Base-by-base conservation (phyloP, 331 rosid genomes). In the Pyrus hybrid region DNA sequence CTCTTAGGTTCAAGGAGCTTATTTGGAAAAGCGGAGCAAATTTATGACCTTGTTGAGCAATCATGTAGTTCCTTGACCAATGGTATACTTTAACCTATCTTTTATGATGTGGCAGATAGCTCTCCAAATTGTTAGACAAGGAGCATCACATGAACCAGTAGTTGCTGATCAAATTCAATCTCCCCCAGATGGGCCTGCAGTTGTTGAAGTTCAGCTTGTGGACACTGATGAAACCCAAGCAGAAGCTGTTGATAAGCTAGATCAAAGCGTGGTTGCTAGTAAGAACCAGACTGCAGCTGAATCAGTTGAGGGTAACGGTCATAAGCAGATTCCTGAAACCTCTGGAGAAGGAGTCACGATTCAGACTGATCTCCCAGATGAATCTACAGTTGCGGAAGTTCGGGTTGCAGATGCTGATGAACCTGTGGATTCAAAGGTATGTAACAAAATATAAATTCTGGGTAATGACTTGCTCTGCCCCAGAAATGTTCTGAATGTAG, bases 81-180 rank as follows among this genome's bases (percentile, higher is more conserved):
- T 30, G 11, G 33, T 33, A 65, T 32, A 72, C 80, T 23, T 85
- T 49, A 82, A 73, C 70, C 30, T 62, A 79, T 72, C 62, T 77
- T 67, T 28, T 79, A 60, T 81, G 81, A 73, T 70, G 63, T 87
- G 79, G 65, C 91, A 94, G 99, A 94, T 94, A 84, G 99, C 97
- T 67, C 90, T 94, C 57, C 81, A 80, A 72, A 91, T 94, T 80
- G 97, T 94, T 74, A 89, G 99, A 87, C 84, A 90, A 83, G 89
- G 88, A 80, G 89, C 78, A 43, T 79, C 72, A 43, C 33, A 71
- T 32, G 90, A 86, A 75, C 79, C 72, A 25, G 80, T 71, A 49
- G 72, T 70, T 75, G 65, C 67, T 57, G 76, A 86, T 66, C 62
- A 33, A 57, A 57, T 33, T 14, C 23, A 72, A 7, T 56, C 67